These are phyloP conservation scores for Sclerotinia nivalis DNA, from an alignment of 2,329 filamentous ascomycete genomes.

Conservation along the genomic window DNA sequence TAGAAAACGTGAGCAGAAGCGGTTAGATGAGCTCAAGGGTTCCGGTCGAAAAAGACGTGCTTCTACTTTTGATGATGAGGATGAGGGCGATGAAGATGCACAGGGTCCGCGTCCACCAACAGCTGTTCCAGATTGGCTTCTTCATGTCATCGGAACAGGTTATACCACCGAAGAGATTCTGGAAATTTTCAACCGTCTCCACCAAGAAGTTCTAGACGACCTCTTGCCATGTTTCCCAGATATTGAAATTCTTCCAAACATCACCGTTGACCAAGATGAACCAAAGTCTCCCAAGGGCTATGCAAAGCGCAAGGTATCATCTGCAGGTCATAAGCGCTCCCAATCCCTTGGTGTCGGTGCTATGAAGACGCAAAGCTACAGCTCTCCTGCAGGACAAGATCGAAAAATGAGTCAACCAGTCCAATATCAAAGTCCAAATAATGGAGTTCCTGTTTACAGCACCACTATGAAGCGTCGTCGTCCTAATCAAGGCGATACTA, in stretches of 20 bases:
- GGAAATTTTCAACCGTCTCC: constrained; percentile 43
- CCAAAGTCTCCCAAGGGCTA: constrained; percentile 39
- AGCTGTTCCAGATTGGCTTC: constrained; percentile 41
- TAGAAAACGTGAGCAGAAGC: constrained; percentile 64
- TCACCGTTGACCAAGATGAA: constrained; percentile 37
- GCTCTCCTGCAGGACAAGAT: constrained; percentile 25
- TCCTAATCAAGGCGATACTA: constrained; percentile 23
- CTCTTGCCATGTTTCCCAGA: constrained; percentile 44
- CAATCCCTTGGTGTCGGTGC: constrained; percentile 37
- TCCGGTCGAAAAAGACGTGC: constrained; percentile 36
- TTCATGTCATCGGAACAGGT: constrained; percentile 39
- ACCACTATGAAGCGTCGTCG: constrained; percentile 33
- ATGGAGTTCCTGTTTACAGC: constrained; percentile 12
- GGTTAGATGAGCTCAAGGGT: constrained; percentile 48
- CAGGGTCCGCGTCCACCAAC: constrained; percentile 34
- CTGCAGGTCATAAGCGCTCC: constrained; percentile 37
- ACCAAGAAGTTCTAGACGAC: constrained; percentile 42
- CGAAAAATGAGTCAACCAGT: constrained; percentile 30
- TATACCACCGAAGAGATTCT: constrained; percentile 43
- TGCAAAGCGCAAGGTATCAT: constrained; percentile 30
- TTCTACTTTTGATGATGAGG: constrained; percentile 32
- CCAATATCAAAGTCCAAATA: constrained; percentile 15
- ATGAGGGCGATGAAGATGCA: constrained; percentile 34
- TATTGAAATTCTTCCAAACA: constrained; percentile 45
- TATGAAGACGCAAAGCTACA: background rate